Evolutionary conservation across 805 yeast genomes (phyloP), one percentile per base, ranked within the genome.

Genomic region (Zygosaccharomyces siamensis): DNA sequence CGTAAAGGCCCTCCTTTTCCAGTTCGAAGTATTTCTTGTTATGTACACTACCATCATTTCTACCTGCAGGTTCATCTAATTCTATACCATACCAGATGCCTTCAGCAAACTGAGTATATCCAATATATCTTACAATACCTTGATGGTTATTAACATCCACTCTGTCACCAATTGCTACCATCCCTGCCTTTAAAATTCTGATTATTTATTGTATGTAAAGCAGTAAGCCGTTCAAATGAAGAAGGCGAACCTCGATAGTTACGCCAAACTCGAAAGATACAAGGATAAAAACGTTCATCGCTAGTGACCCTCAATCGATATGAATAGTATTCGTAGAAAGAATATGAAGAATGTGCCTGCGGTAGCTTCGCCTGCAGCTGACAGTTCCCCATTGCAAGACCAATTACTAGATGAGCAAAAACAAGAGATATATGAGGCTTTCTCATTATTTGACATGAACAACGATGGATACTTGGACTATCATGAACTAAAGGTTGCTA

Each of bases 401-500:
- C 95, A 88, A 58, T 73, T 89, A 37, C 71, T 87, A 51, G 88
- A 86, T 48, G 96, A 89, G 59, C 96, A 89, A 64, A 85, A 84
- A 56, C 93, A 86, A 61, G 97, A 92, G 63, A 88, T 90, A 56
- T 75, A 89, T 52, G 97, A 90, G 63, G 97, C 97, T 61, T 92
- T 92, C 63, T 78, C 84, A 43, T 73, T 92, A 28, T 93, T 93
- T 67, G 99, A 93, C 62, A 83, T 88, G 86, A 89, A 93, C 68
- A 81, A 80, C 51, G 98, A 93, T 65, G 95, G 97, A 3, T 78
- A 75, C 55, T 74, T 93, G 45, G 97, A 93, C 60, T 92, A 86
- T 66, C 98, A 93, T 61, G 98, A 92, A 60, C 73, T 89, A 55
- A 90, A 89, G 68, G 96, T 89, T 16, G 97, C 99, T 0, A 80